Conservation (phyloP, 164 flowering plant genomes). For the Vitis riparia region DNA sequence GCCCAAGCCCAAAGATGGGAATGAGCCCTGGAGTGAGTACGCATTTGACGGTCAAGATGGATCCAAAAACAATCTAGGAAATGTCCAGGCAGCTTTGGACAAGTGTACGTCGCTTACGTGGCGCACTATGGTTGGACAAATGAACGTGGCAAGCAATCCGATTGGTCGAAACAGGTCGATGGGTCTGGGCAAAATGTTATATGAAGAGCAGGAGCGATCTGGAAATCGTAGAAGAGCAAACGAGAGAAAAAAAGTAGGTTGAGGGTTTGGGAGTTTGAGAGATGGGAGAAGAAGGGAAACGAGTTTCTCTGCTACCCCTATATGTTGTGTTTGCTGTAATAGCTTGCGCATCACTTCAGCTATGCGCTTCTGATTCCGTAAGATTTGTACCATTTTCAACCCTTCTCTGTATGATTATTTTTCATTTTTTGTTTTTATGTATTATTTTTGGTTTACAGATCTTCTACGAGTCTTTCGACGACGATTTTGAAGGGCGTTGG, state of each 20-base stretch:
- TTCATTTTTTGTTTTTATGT: neutral
- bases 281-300: conserved; percentile 22
- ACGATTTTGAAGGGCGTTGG: conserved; percentile 74
- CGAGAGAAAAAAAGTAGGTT: conserved; percentile 2
- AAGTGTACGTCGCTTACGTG: conserved; percentile 22
- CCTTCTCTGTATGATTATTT: neutral
- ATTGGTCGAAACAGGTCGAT: conserved; percentile 54
- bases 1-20: no score
- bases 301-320: conserved; percentile 4
- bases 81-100: no score
- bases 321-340: conserved; percentile 18
- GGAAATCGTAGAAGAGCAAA: no score
- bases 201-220: neutral
- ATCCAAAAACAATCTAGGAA: no score
- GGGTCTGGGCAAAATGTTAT: conserved; percentile 7
- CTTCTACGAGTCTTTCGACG: conserved; percentile 85
- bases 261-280: neutral
- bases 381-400: neutral
- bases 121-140: conserved; percentile 26
- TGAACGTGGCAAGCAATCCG: conserved; percentile 38
- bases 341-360: conserved; percentile 24
- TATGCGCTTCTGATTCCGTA: conserved; percentile 32
- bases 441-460: conserved; percentile 25
- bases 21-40: no score
- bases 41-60: no score